A percentile compares a stretch with the other conserved stretches of the same genome.
Conservation (phyloP, 2,329 filamentous ascomycete species). For the Alternaria sp. region DNA sequence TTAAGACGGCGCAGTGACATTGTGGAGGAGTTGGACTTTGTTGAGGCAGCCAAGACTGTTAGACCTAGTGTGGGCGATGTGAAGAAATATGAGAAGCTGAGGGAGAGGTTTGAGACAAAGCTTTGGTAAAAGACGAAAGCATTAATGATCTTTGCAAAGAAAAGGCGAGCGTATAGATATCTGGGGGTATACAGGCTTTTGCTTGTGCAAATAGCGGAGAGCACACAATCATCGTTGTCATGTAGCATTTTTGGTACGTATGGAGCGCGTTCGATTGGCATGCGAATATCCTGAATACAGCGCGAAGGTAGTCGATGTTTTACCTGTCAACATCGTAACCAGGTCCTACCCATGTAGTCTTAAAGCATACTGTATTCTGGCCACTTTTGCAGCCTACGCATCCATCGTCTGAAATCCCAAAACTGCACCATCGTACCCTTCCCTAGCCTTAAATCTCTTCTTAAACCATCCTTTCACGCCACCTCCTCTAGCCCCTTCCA, state of each 20-base stretch:
- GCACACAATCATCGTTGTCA: no score
- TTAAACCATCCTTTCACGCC: conserved; percentile 3
- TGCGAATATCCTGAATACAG: background rate
- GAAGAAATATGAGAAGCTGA: conserved; percentile 65
- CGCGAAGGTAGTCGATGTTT: no score
- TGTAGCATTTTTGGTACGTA: no score
- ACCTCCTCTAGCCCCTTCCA: background rate
- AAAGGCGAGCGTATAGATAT: no score
- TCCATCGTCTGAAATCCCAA: background rate
- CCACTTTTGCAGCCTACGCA: background rate
- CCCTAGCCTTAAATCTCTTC: background rate
- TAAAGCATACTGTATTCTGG: no score
- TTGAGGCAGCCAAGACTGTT: conserved; percentile 53
- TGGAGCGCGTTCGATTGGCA: background rate
- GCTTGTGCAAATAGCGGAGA: no score
- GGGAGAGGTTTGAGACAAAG: conserved; percentile 56
- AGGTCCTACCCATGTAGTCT: no score
- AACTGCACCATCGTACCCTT: background rate
- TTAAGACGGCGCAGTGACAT: conserved; percentile 57
- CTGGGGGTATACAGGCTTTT: no score
- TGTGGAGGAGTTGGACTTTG: conserved; percentile 60
- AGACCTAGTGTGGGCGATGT: conserved; percentile 66
- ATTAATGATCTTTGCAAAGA: background rate
- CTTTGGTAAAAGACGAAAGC: conserved; percentile 14
- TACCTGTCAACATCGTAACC: no score